These are phyloP conservation scores for Starmerella bacillaris DNA, from an alignment of 805 yeast species.

Conservation along the genomic window DNA sequence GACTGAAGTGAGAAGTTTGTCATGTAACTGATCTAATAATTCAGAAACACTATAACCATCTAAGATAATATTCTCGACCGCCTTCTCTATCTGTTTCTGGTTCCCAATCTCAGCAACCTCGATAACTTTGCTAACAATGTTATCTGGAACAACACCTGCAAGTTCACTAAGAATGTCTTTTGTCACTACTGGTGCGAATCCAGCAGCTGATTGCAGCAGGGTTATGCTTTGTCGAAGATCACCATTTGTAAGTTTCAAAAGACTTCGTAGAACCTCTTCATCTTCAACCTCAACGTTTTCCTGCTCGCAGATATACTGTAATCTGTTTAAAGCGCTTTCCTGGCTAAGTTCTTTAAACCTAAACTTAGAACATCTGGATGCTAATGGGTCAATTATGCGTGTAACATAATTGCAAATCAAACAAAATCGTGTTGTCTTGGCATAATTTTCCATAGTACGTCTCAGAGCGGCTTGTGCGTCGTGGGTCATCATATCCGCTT, in stretches of 20 bases:
- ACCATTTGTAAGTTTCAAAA: constrained; percentile 63
- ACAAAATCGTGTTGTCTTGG: constrained; percentile 82
- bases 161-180: constrained; percentile 40
- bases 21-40: constrained; percentile 54
- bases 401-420: constrained; percentile 92
- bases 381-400: constrained; percentile 87
- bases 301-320: constrained; percentile 39
- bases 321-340: constrained; percentile 48
- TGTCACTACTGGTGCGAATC: constrained; percentile 27
- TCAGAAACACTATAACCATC: constrained; percentile 73
- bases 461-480: constrained; percentile 88
- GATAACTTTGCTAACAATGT: constrained; percentile 29
- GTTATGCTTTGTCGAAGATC: constrained; percentile 91
- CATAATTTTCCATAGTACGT: constrained; percentile 50
- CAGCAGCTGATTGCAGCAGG: constrained; percentile 54
- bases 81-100: constrained; percentile 17
- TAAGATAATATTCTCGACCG: constrained; percentile 35
- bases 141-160: constrained; percentile 53
- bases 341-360: constrained; percentile 67
- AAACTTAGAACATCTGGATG: constrained; percentile 91
- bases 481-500: constrained; percentile 90
- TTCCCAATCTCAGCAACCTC: constrained; percentile 22
- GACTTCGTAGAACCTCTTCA: constrained; percentile 37
- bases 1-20: constrained; percentile 40
- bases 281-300: constrained; percentile 30